Conservation (phyloP, 306 rosid species). For the Macrotyloma uniflorum region DNA sequence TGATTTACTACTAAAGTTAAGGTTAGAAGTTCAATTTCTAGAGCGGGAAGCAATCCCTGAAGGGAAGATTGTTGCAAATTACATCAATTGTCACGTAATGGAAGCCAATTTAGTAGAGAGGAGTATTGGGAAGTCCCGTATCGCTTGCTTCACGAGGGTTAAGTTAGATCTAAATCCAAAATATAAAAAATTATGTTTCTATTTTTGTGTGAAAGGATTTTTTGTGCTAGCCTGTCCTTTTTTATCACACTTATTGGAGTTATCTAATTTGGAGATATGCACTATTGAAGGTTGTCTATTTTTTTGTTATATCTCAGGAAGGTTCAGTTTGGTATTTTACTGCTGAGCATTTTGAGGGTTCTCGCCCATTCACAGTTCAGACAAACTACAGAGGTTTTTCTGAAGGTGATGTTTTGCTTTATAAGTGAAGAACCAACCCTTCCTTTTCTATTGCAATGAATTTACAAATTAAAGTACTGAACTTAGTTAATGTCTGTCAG, state of each 20-base stretch:
- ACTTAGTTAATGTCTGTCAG: slow-evolving; percentile 45
- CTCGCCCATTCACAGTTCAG: slow-evolving; percentile 76
- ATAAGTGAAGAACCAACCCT: slow-evolving; percentile 8
- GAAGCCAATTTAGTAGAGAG: too few species aligned
- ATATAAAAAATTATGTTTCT: background rate
- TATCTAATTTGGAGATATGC: background rate
- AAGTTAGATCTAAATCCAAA: background rate
- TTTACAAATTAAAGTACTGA: slow-evolving; percentile 30
- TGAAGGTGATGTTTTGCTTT: slow-evolving; percentile 58
- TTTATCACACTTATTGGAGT: background rate
- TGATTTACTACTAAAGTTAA: too few species aligned
- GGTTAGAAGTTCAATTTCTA: too few species aligned
- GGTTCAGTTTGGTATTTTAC: slow-evolving; percentile 80
- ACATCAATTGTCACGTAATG: too few species aligned
- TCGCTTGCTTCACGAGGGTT: background rate
- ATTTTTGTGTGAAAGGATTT: slow-evolving; percentile 8
- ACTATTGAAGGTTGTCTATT: slow-evolving; percentile 6
- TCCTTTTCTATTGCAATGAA: background rate
- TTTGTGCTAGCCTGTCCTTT: background rate
- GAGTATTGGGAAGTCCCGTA: too few species aligned
- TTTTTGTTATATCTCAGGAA: slow-evolving; percentile 53
- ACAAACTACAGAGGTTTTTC: slow-evolving; percentile 77
- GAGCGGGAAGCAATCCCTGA: too few species aligned
- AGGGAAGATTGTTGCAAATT: too few species aligned
- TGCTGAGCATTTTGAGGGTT: slow-evolving; percentile 65